Evolutionary conservation across 768 basidiomycete species (phyloP), one percentile per base, ranked within the genome.

Genomic region (Amanita exitialis): DNA sequence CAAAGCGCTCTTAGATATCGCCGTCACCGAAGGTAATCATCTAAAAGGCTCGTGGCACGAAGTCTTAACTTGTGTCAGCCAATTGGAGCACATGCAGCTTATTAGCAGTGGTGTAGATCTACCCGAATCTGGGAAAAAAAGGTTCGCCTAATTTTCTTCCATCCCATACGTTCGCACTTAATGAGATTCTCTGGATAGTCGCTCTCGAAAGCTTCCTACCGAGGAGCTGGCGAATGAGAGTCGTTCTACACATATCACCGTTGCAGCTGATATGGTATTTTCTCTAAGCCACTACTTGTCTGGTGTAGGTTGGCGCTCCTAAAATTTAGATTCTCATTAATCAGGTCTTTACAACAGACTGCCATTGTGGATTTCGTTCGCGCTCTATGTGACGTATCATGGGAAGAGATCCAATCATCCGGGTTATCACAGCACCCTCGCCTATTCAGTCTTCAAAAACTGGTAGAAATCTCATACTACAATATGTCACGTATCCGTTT

Each of bases 261-360:
- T 98, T 37, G 94, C 96, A 1, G 91, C 96, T 5, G 96, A 99
- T 63, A 97, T 97, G 93, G 93, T 99, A 28, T 99, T 99, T 69
- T 97, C 94, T 6, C 73, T 91, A 9, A 95, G 92, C 56, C 92
- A 94, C 61, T 90, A 90, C 59, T 73, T 99, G 28, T 90, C 92
- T 28, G 96, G 96, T 45, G 95, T 97, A 68, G 39, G 89, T 74
- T n/a, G 44, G 34, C 45, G 34, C 10, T 23, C 13, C 20, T 13
- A 47, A 25, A 15, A 28, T 36, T 44, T 46, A 8, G 25, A 41
- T 25, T 12, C 25, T 35, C 21, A 27, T 23, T 28, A 45, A 36
- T 35, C 16, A 27, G 15, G 35, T 20, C 37, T 44, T 44, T 3
- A 18, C 7, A 15, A 23, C 58, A 97, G 94, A 87, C 83, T 23